Conservation (phyloP, 1,139 yeast genomes). For the Pneumocystis wakefieldiae region DNA sequence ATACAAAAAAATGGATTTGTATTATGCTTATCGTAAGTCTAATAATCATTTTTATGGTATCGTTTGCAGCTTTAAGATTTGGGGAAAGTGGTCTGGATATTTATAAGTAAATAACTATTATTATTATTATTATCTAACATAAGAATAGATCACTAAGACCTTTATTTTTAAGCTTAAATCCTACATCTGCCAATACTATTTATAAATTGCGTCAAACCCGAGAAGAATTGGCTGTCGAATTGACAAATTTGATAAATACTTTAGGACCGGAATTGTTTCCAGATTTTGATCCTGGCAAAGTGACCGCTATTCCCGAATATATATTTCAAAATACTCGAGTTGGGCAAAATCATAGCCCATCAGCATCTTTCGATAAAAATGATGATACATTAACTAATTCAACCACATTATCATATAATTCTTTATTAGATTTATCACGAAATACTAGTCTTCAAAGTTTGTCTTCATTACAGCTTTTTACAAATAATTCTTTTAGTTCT, state of each 20-base stretch:
- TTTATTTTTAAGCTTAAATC: conserved; percentile 50
- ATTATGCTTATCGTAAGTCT: conserved; percentile 37
- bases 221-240: conserved; percentile 38
- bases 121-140: conserved; percentile 16
- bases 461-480: conserved; percentile 3
- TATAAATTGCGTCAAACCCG: conserved; percentile 43
- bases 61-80: conserved; percentile 73
- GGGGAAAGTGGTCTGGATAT: conserved; percentile 92
- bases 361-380: background rate
- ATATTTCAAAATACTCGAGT: background rate
- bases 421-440: background rate
- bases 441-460: conserved; percentile 6
- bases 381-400: background rate
- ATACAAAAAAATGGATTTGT: conserved; percentile 11
- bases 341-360: background rate
- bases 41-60: conserved; percentile 48
- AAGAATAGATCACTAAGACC: conserved; percentile 43
- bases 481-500: background rate
- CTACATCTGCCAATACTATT: conserved; percentile 35
- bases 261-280: conserved; percentile 69
- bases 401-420: background rate
- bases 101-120: conserved; percentile 32
- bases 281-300: conserved; percentile 38
- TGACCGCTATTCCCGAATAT: conserved; percentile 9
- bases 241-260: conserved; percentile 52